phyloP scores from a whole-genome alignment of 306 rosid species.

The Prunus kanzakura region DNA sequence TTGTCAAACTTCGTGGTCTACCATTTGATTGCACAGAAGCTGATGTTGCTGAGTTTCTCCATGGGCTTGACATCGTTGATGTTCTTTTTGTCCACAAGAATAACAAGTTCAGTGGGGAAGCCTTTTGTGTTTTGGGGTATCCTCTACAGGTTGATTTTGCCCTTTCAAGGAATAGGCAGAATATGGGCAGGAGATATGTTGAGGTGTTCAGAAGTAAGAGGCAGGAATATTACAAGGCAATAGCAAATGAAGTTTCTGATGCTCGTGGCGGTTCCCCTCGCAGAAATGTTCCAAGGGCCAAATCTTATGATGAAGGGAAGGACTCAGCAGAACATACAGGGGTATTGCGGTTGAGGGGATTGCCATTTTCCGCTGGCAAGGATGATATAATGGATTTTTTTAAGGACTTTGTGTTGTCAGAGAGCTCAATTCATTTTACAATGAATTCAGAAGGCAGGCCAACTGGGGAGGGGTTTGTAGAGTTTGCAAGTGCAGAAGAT shows the following conservation, averaged over 20 bases:
- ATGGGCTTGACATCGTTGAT: slow-evolving; percentile 84
- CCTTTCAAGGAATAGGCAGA: slow-evolving; percentile 83
- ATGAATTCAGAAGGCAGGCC: slow-evolving; percentile 94
- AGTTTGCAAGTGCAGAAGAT: slow-evolving; percentile 69
- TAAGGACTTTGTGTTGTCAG: slow-evolving; percentile 58
- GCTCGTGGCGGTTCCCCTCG: slow-evolving; percentile 75
- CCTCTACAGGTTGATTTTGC: slow-evolving; percentile 97
- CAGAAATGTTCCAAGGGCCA: slow-evolving; percentile 57
- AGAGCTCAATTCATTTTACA: slow-evolving; percentile 54
- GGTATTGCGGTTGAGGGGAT: slow-evolving; percentile 73
- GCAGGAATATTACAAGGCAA: slow-evolving; percentile 93
- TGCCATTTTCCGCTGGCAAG: slow-evolving; percentile 85
- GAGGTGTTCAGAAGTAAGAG: slow-evolving; percentile 95
- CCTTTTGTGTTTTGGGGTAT: slow-evolving; percentile 81
- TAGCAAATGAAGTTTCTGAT: slow-evolving; percentile 75
- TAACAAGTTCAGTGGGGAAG: slow-evolving; percentile 88
- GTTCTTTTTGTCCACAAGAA: slow-evolving; percentile 81
- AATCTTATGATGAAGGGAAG: slow-evolving; percentile 74
- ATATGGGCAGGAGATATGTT: slow-evolving; percentile 86
- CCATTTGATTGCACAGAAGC: slow-evolving; percentile 87
- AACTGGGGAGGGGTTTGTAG: slow-evolving; percentile 92
- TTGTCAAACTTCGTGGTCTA: slow-evolving; percentile 82
- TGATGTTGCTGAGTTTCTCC: slow-evolving; percentile 94
- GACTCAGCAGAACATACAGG: slow-evolving; percentile 91
- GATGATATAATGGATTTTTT: slow-evolving; percentile 83